phyloP scores from a whole-genome alignment of 176 grass and related monocot species.

The Raddia guianensis region DNA sequence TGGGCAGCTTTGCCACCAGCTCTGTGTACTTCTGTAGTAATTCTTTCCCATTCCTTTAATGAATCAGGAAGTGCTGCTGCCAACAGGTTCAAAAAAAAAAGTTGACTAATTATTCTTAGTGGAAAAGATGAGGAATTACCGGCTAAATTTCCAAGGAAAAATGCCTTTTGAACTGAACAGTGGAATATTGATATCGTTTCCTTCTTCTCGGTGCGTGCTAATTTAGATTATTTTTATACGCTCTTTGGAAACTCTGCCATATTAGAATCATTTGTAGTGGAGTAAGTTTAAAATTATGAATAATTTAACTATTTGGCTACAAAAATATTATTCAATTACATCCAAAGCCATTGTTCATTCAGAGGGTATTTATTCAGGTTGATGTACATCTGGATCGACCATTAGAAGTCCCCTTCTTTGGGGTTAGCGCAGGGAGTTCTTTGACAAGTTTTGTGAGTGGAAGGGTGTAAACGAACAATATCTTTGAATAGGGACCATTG shows the following conservation, averaged over 20 bases:
- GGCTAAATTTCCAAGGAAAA: background rate
- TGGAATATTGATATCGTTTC: background rate
- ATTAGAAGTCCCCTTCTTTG: background rate
- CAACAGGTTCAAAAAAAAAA: no score
- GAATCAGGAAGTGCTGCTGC: no score
- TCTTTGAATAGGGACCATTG: background rate
- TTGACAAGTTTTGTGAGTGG: background rate
- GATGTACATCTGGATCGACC: background rate
- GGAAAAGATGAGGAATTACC: background rate
- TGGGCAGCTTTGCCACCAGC: no score
- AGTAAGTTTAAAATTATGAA: background rate
- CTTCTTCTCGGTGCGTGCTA: background rate
- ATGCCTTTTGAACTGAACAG: background rate
- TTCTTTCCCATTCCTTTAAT: no score
- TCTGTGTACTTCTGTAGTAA: no score
- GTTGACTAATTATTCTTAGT: background rate
- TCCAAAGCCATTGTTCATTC: background rate
- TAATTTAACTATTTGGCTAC: background rate
- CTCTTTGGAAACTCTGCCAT: background rate
- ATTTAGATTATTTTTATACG: background rate
- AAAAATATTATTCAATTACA: background rate
- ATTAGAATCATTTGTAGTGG: background rate
- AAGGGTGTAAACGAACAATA: background rate
- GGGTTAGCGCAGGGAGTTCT: background rate
- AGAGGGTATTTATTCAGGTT: background rate